Evolutionary conservation across 306 rosid species (phyloP).

Genomic region (Vigna mungo): DNA sequence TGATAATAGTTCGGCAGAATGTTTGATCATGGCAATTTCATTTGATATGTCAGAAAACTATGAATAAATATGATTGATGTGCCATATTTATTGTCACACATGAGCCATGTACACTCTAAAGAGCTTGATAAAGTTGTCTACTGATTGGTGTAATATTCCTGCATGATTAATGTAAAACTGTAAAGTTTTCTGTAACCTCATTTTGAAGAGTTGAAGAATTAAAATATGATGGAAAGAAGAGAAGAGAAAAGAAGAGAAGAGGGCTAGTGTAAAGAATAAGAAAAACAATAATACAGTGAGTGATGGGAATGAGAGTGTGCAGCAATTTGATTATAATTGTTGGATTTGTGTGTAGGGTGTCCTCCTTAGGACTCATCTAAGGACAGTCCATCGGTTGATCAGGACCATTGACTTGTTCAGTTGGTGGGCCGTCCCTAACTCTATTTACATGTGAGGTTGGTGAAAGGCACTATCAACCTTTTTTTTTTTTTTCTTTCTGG

Average conservation of each 20-base stretch:
- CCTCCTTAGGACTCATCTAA: conserved; percentile 48
- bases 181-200: no score
- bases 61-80: no score
- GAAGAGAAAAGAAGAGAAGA: background rate
- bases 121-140: no score
- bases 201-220: background rate
- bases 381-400: conserved; percentile 68
- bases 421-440: conserved; percentile 65
- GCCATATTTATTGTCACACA: no score
- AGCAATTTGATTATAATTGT: conserved; percentile 39
- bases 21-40: no score
- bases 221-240: background rate
- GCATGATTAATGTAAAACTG: no score
- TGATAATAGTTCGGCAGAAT: no score
- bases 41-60: no score
- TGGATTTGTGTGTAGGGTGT: conserved; percentile 41
- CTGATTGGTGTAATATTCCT: no score
- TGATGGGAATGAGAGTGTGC: background rate
- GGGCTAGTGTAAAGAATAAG: conserved; percentile 16
- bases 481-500: background rate
- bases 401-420: conserved; percentile 71
- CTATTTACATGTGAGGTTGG: conserved; percentile 73
- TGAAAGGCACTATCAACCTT: conserved; percentile 73
- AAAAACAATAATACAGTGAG: conserved; percentile 7
- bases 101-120: no score